Evolutionary conservation across 2,329 filamentous ascomycete genomes (phyloP).

Genomic region (Fragosphaeria purpurea): DNA sequence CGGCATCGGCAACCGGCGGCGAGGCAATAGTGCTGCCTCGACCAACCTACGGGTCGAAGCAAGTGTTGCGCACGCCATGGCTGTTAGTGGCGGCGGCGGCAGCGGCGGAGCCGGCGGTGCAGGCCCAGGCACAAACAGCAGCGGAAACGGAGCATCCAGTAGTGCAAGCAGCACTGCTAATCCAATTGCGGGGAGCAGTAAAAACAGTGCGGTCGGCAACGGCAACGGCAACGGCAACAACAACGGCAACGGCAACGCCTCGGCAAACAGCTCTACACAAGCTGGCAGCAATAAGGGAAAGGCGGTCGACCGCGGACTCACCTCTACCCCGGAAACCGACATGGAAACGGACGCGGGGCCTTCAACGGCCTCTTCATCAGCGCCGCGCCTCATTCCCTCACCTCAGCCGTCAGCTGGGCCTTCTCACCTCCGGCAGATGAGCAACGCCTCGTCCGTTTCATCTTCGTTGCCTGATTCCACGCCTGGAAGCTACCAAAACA

Average conservation of each 20-base stretch:
- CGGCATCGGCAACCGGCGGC: conserved; percentile 41
- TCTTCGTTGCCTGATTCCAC: conserved; percentile 66
- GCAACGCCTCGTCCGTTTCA: conserved; percentile 73
- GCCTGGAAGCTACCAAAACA: conserved; percentile 38
- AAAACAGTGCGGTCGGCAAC: conserved; percentile 15
- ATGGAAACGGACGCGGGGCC: conserved; percentile 39
- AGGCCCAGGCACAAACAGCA: conserved; percentile 9
- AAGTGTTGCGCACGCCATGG: conserved; percentile 35
- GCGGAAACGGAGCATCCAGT: conserved; percentile 13
- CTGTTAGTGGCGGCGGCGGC: conserved; percentile 20
- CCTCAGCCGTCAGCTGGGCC: conserved; percentile 46
- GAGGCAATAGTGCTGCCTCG: conserved; percentile 50
- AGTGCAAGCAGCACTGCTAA: too few relatives aligned
- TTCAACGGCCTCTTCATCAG: conserved; percentile 12
- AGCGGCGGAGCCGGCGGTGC: not conserved
- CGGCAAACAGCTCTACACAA: too few relatives aligned
- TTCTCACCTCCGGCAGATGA: conserved; percentile 72
- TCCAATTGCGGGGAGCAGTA: too few relatives aligned
- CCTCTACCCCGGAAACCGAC: conserved; percentile 17
- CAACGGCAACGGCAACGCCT: conserved; percentile 22
- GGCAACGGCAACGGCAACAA: conserved; percentile 12
- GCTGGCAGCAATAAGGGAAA: conserved; percentile 51
- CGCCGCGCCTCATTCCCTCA: conserved; percentile 35
- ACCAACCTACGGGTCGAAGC: conserved; percentile 46
- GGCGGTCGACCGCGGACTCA: conserved; percentile 46